A percentile compares a stretch with the other conserved stretches of the same genome.
Conservation (phyloP, 2,329 filamentous ascomycete species). For the Helotiales sp. region DNA sequence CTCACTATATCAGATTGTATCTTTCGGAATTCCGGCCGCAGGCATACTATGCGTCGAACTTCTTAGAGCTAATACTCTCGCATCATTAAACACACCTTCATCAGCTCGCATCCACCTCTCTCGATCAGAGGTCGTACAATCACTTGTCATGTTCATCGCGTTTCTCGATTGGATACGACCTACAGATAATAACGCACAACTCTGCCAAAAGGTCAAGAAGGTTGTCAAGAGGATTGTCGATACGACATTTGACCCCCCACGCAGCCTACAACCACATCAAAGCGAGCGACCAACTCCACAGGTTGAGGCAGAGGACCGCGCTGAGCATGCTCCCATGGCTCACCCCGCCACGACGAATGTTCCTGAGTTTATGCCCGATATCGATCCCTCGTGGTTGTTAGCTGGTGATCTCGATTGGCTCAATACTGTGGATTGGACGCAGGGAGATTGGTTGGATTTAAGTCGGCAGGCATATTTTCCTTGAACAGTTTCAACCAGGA, state of each 20-base stretch:
- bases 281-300: background rate
- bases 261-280: background rate
- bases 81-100: background rate
- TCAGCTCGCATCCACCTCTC: slow-evolving; percentile 2
- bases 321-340: background rate
- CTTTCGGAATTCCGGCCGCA: slow-evolving; percentile 6
- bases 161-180: slow-evolving; percentile 16
- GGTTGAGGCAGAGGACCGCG: background rate
- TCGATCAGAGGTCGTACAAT: slow-evolving; percentile 10
- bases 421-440: slow-evolving; percentile 25
- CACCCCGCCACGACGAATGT: background rate
- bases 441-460: slow-evolving; percentile 22
- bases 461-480: background rate
- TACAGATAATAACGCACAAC: slow-evolving; percentile 11
- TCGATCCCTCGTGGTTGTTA: slow-evolving; percentile 10
- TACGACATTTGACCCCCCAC: slow-evolving; percentile 15
- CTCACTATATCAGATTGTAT: background rate
- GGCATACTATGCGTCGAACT: slow-evolving; percentile 11
- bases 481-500: no score
- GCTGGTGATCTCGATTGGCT: slow-evolving; percentile 21
- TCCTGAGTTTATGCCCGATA: background rate
- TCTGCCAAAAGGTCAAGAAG: slow-evolving; percentile 11
- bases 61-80: slow-evolving; percentile 5
- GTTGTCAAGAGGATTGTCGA: slow-evolving; percentile 21
- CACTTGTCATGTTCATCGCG: slow-evolving; percentile 12